Evolutionary conservation across 495 filamentous ascomycete genomes (phyloP).

Genomic region (Xylaria bambusicola): DNA sequence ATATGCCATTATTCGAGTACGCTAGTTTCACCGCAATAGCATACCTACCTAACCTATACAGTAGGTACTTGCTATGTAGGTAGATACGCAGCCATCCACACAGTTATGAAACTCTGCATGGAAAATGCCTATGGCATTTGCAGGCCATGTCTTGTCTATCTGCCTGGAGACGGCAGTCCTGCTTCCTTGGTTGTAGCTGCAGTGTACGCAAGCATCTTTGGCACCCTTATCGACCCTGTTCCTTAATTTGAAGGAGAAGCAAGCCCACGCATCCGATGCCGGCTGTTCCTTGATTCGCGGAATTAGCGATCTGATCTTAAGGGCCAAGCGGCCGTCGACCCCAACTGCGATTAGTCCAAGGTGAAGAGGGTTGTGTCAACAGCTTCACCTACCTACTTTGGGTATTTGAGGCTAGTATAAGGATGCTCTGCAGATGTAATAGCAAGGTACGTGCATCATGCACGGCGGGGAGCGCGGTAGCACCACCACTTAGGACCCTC

Average conservation of each 20-base stretch:
- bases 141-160: too few species aligned
- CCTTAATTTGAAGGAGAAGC: not conserved
- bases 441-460: constrained; percentile 12
- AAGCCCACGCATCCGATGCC: not conserved
- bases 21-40: too few species aligned
- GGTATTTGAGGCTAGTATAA: constrained; percentile 3
- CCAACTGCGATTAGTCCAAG: constrained; percentile 10
- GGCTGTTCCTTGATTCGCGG: not conserved
- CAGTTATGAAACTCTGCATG: too few species aligned
- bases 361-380: constrained; percentile 6
- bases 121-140: too few species aligned
- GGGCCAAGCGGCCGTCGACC: not conserved
- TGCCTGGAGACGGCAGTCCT: too few species aligned
- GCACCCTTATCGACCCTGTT: not conserved
- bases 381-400: constrained; percentile 14
- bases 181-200: not conserved
- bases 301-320: constrained; percentile 6
- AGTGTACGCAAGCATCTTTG: not conserved
- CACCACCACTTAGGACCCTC: constrained; percentile 14
- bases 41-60: too few species aligned
- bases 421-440: constrained; percentile 10
- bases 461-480: constrained; percentile 17
- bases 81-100: too few species aligned
- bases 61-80: too few species aligned
- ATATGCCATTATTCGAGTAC: too few species aligned